Evolutionary conservation across 2,329 filamentous ascomycete genomes (phyloP), one percentile per base, ranked within the genome.

Genomic region (Fusarium transvaalense): DNA sequence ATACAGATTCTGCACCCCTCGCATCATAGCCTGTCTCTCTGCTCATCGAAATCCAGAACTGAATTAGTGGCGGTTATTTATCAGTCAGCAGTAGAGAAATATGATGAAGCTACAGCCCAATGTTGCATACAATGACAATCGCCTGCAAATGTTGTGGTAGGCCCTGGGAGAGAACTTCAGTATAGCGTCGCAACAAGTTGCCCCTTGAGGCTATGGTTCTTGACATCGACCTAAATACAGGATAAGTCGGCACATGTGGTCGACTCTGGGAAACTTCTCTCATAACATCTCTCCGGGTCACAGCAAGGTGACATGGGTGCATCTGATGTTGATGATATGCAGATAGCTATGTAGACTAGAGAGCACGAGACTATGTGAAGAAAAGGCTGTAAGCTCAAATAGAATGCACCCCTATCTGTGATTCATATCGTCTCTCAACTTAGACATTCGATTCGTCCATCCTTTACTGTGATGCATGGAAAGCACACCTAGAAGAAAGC

Each of bases 321-420:
- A 31, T 21, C 17, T 21, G 5, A 10, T 21, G 27, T 31, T 32
- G n/a, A 21, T 15, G 8, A n/a, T 14, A 45, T 13, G 10, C 27
- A 15, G n/a, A 31, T 13, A 19, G 8, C 27, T 31, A 13, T 31
- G 7, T n/a, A 35, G 31, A 32, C 25, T 13, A 45, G 27, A 6
- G 7, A 29, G n/a, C 12, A 45, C 42, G 19, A 13, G 7, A 19
- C 5, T 19, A 5, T 17, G 13, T 4, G 31, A 14, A 14, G 17
- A 43, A 13, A 9, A 29, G 0, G 5, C 12, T 4, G n/a, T 0
- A 14, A 14, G 3, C 6, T n/a, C 29, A 10, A 31, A 8, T 10
- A 12, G 15, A 25, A 42, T 7, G 8, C 4, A 17, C 10, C 25
- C 25, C 19, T 19, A 15, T 31, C 4, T 21, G 12, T 10, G 8